Evolutionary conservation across 805 yeast genomes (phyloP), one percentile per base, ranked within the genome.

Genomic region (Starmerella floricola): DNA sequence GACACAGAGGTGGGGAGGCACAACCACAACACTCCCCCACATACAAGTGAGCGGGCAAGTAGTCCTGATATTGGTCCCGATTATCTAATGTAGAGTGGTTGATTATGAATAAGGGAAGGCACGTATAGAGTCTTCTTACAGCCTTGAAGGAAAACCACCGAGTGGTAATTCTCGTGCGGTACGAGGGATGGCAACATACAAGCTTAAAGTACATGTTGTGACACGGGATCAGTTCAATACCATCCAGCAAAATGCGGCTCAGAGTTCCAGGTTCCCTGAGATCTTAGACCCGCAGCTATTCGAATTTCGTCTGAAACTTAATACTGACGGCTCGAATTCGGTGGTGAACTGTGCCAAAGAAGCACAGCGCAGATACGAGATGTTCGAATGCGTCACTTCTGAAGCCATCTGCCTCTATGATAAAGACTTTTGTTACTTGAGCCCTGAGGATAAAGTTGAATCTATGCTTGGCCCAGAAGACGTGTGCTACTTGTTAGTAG

Each of bases 381-480:
- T 20, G 19, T 35, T 33, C 12, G 12, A 16, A 8, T 24, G 29
- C 12, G 41, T 36, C 4, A 23, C 23, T 11, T 47, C 45, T 2
- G 27, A 16, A 2, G 21, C 37, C 2, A 23, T 28, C 13, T 35
- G 44, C 3, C 30, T 46, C 10, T 36, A 34, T 15, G 50, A 46
- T 19, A 8, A 33, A 4, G 19, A 32, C 13, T 46, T 46, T 24
- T 46, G 42, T 16, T 44, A 38, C 10, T 30, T 46, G 21, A 37
- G 27, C 12, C 36, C 41, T 2, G 28, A 34, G 10, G 43, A 41
- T 16, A 20, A 31, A 2, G 40, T 44, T 4, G 20, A 29, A 8
- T 37, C 31, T 12, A 23, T 32, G 3, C 16, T 42, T 6, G 38
- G 36, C 15, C 17, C 40, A 2, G 12, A 39, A 3, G 8, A 33